phyloP scores from a whole-genome alignment of 2,329 filamentous ascomycete genomes.

The Trichoderma polysporum region DNA sequence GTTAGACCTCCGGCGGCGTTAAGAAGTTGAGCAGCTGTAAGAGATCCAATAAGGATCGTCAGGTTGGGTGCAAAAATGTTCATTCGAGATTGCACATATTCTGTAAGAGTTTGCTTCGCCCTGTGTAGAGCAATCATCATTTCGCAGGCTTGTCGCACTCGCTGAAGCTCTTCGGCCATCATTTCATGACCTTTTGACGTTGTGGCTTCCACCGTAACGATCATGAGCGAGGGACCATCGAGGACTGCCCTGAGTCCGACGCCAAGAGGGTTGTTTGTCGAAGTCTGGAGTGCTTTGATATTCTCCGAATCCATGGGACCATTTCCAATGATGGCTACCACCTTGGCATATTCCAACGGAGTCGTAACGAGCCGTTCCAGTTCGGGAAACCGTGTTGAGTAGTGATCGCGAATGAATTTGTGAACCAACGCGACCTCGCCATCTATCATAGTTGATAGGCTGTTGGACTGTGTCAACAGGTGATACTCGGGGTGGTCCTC shows the following conservation, averaged over 20 bases:
- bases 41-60: conserved; percentile 83
- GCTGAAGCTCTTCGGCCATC: conserved; percentile 69
- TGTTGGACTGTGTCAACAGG: conserved; percentile 83
- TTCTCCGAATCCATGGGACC: conserved; percentile 78
- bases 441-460: conserved; percentile 86
- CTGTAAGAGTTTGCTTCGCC: conserved; percentile 81
- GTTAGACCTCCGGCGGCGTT: conserved; percentile 89
- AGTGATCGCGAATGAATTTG: conserved; percentile 95
- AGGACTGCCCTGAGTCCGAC: conserved; percentile 76
- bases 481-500: conserved; percentile 92
- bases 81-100: conserved; percentile 97
- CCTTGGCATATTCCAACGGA: conserved; percentile 91
- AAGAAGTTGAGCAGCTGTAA: conserved; percentile 94
- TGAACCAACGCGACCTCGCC: conserved; percentile 90
- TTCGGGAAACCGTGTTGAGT: conserved; percentile 90
- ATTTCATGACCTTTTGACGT: conserved; percentile 81
- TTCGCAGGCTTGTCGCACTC: conserved; percentile 75
- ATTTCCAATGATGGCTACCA: conserved; percentile 89
- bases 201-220: conserved; percentile 91
- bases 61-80: conserved; percentile 93
- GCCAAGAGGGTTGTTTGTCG: conserved; percentile 74
- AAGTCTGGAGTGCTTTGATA: conserved; percentile 76
- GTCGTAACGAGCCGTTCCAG: conserved; percentile 87
- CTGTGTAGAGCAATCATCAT: conserved; percentile 86
- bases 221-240: conserved; percentile 89